A percentile compares a stretch with the other conserved stretches of the same genome.
These are phyloP conservation scores for Circinella minor DNA, from an alignment of 371 early-diverging fungal genomes.

Conservation along the genomic window DNA sequence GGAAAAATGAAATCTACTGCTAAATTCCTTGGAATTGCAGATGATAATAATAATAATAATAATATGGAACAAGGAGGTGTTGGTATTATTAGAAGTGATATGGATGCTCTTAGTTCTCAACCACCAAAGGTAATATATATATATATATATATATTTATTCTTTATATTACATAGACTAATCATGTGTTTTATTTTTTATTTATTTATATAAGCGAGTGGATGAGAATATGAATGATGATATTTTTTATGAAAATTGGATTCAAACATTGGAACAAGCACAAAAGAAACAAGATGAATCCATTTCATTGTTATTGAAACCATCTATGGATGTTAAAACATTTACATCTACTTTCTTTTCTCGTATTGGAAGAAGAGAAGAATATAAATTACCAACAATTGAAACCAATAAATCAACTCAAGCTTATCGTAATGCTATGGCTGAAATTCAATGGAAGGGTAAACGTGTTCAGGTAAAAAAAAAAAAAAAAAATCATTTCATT, in stretches of 20 bases:
- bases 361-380: neutral
- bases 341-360: slow-evolving; percentile 31
- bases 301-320: slow-evolving; percentile 25
- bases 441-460: neutral
- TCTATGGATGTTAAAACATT: slow-evolving; percentile 33
- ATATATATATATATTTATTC: neutral
- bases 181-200: no score
- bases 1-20: slow-evolving; percentile 64
- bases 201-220: neutral
- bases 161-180: no score
- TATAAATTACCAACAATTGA: neutral
- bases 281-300: slow-evolving; percentile 23
- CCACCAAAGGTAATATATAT: neutral
- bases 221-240: slow-evolving; percentile 12
- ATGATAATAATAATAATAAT: slow-evolving; percentile 2
- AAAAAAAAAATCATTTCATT: no score
- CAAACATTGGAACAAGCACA: slow-evolving; percentile 30
- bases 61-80: neutral
- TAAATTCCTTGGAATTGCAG: slow-evolving; percentile 47
- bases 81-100: slow-evolving; percentile 43
- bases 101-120: slow-evolving; percentile 24
- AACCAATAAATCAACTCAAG: neutral
- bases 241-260: slow-evolving; percentile 36
- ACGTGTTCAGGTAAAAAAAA: slow-evolving; percentile 6
- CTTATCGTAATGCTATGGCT: neutral